Percentiles rank a stretch among this genome's conserved stretches.
Conservation (phyloP, 805 yeast genomes). For the Cyberlindnera saturnus region DNA sequence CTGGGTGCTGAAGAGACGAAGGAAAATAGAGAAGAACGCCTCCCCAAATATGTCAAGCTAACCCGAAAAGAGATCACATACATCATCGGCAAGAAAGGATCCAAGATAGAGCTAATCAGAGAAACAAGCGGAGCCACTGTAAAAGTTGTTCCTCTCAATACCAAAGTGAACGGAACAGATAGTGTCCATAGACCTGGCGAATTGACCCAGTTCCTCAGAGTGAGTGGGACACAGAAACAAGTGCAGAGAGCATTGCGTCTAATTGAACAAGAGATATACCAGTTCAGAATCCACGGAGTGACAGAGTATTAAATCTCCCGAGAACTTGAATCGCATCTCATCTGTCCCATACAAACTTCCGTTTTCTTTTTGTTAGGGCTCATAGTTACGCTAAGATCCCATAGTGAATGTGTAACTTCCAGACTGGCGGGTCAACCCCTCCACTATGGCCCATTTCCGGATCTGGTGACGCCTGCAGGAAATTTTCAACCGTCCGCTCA, state of each 20-base stretch:
- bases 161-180: conserved; percentile 9
- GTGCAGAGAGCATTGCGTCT: conserved; percentile 22
- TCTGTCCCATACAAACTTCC: neutral
- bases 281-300: conserved; percentile 12
- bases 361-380: conserved; percentile 7
- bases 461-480: conserved; percentile 4
- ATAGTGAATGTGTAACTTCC: conserved; percentile 6
- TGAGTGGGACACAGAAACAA: conserved; percentile 25
- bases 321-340: neutral
- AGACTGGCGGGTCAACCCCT: conserved; percentile 15
- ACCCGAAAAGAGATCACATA: conserved; percentile 32
- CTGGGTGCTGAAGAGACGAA: no score
- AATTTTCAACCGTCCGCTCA: neutral
- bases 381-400: conserved; percentile 9
- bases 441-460: conserved; percentile 7
- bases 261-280: conserved; percentile 22
- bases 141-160: conserved; percentile 31
- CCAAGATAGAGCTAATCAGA: conserved; percentile 31
- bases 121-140: conserved; percentile 30
- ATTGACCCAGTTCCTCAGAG: conserved; percentile 24
- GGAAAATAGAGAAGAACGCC: neutral
- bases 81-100: conserved; percentile 40
- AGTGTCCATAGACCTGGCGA: conserved; percentile 5
- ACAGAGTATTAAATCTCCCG: neutral
- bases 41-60: conserved; percentile 11